Base-by-base conservation (phyloP, 2,329 filamentous ascomycete species). In the Coniochaeta pulveracea region DNA sequence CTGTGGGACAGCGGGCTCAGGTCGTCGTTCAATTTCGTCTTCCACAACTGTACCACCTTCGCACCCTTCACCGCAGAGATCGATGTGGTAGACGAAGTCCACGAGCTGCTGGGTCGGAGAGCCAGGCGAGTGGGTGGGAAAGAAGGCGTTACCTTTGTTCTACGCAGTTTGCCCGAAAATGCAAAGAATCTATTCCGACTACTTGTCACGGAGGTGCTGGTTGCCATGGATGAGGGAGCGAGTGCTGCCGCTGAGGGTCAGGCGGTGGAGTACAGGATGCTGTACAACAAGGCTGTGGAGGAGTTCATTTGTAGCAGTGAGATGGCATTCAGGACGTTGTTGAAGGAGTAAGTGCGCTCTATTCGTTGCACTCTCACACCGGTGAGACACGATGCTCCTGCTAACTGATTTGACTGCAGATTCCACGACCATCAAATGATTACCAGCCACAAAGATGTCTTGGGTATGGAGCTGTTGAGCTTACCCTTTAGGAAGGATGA, bases 391-490 rank as follows among this genome's bases (percentile, higher is more conserved):
- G 16, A 5, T 15, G 37, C n/a, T n/a, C n/a, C n/a, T n/a, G n/a
- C n/a, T n/a, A n/a, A 31, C 48, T 57, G 39, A 63, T 51, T n/a
- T 32, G 7, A 19, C 4, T 17, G 10, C 43, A 82, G 77, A 56
- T 91, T 98, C 55, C 85, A 95, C 52, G 91, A 98, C 49, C 91
- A 98, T 61, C 85, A 95, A 50, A 96, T 98, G 76, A 82, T 98
- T 41, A 85, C 85, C 35, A 93, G 83, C 40, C 75, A 78, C 40
- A 89, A 89, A 50, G 89, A 98, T 54, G 71, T 73, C 0, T 64
- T 88, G 36, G 91, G 91, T 3, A 88, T 81, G 3, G 91, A 96
- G 52, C 63, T 91, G 34, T 57, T 98, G 29, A 81, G 83, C 43
- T 74, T 94, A 10, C 91, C 91, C 0, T 85, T 96, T 49, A 69